These are phyloP conservation scores for Cystoderma amianthinum DNA, from an alignment of 768 basidiomycete genomes.

Conservation along the genomic window DNA sequence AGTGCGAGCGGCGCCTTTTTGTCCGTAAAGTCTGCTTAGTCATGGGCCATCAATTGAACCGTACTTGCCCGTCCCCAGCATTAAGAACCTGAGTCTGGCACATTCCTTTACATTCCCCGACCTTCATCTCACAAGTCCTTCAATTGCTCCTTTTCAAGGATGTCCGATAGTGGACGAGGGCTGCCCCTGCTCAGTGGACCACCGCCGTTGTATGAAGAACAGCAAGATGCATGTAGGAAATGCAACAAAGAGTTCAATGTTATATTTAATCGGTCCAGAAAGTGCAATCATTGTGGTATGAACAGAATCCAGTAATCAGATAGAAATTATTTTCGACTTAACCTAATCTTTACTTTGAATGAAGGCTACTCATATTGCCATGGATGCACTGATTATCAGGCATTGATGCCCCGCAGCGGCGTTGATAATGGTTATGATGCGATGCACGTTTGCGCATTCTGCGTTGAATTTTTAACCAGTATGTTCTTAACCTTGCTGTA, in stretches of 20 bases:
- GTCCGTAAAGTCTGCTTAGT: too few species aligned
- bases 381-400: slow-evolving; percentile 70
- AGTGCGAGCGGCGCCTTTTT: too few species aligned
- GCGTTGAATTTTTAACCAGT: slow-evolving; percentile 68
- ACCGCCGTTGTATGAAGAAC: slow-evolving; percentile 31
- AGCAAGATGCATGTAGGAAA: slow-evolving; percentile 47
- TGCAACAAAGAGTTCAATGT: slow-evolving; percentile 71
- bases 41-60: too few species aligned
- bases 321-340: neutral
- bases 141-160: neutral
- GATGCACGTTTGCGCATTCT: slow-evolving; percentile 64
- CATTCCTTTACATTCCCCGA: slow-evolving; percentile 1
- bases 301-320: neutral
- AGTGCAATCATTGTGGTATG: slow-evolving; percentile 74
- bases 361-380: slow-evolving; percentile 54
- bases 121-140: neutral
- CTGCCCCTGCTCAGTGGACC: slow-evolving; percentile 70
- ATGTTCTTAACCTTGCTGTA: slow-evolving; percentile 13
- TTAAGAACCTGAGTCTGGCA: neutral
- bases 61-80: too few species aligned
- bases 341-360: neutral
- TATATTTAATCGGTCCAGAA: slow-evolving; percentile 54
- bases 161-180: slow-evolving; percentile 27
- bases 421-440: slow-evolving; percentile 53
- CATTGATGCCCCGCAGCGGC: slow-evolving; percentile 63